Conservation (phyloP, 73 alveolate species). For the Paramecium tetraurelia region DNA sequence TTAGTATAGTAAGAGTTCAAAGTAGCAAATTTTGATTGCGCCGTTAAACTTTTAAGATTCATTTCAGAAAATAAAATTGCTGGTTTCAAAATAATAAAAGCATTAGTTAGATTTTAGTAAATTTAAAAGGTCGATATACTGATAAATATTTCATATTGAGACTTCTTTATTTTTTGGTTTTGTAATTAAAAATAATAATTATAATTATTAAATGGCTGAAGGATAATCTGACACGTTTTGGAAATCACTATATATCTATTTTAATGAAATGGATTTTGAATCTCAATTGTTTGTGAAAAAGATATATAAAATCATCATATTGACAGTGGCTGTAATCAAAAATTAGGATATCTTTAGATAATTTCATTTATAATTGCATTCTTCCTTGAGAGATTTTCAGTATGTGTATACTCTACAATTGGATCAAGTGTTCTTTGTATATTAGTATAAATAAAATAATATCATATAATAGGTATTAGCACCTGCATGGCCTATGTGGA, state of each 20-base stretch:
- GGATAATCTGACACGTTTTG: conserved; percentile 36
- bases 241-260: conserved; percentile 18
- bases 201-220: neutral
- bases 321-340: conserved; percentile 6
- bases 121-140: conserved; percentile 19
- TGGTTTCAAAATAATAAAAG: neutral
- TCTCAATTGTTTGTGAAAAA: neutral
- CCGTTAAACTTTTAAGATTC: conserved; percentile 7
- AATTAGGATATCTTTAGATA: neutral
- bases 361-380: conserved; percentile 27
- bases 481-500: conserved; percentile 55
- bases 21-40: neutral
- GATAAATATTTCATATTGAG: neutral
- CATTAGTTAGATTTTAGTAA: neutral
- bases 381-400: conserved; percentile 10
- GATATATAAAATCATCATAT: neutral
- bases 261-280: conserved; percentile 47
- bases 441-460: neutral
- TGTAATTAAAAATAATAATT: neutral
- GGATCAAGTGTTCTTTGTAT: conserved; percentile 44
- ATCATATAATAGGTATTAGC: conserved; percentile 8
- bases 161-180: neutral
- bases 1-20: neutral
- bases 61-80: neutral
- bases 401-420: conserved; percentile 29